phyloP scores from a whole-genome alignment of 129 eudicot genomes.

The Kitagawia praeruptora region DNA sequence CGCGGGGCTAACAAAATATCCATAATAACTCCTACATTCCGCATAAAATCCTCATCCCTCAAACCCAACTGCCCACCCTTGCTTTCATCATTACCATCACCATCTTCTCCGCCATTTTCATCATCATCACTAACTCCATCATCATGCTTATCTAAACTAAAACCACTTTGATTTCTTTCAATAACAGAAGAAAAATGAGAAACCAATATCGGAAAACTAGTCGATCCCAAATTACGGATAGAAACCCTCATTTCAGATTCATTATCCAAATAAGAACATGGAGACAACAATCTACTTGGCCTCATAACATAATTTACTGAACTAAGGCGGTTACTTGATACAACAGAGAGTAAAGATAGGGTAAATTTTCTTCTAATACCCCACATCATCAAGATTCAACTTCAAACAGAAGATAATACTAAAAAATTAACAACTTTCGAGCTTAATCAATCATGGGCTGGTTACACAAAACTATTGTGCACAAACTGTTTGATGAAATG shows the following conservation, averaged over 20 bases:
- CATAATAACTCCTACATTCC: slow-evolving; percentile 32
- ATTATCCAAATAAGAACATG: slow-evolving; percentile 10
- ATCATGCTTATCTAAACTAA: neutral
- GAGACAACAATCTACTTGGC: slow-evolving; percentile 3
- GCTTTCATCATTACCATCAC: slow-evolving; percentile 4
- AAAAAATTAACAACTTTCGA: neutral
- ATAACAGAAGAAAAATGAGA: slow-evolving; percentile 17
- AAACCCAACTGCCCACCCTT: neutral
- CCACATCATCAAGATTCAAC: slow-evolving; percentile 7
- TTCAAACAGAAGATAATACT: neutral
- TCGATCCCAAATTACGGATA: neutral
- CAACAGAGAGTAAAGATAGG: neutral
- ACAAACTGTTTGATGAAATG: slow-evolving; percentile 12
- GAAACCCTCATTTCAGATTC: neutral
- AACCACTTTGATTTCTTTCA: neutral
- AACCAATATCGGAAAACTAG: slow-evolving; percentile 1
- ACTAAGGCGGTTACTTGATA: neutral
- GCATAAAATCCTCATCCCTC: slow-evolving; percentile 12
- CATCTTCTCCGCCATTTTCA: neutral
- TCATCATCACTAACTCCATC: neutral
- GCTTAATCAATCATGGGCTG: neutral
- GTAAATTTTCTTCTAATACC: slow-evolving; percentile 13
- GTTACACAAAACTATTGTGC: neutral
- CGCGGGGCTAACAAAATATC: slow-evolving; percentile 29
- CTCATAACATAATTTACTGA: neutral